A percentile compares a stretch with the other conserved stretches of the same genome.
Conservation (phyloP, 1,284 basidiomycete species). For the Bjerkandera adusta region DNA sequence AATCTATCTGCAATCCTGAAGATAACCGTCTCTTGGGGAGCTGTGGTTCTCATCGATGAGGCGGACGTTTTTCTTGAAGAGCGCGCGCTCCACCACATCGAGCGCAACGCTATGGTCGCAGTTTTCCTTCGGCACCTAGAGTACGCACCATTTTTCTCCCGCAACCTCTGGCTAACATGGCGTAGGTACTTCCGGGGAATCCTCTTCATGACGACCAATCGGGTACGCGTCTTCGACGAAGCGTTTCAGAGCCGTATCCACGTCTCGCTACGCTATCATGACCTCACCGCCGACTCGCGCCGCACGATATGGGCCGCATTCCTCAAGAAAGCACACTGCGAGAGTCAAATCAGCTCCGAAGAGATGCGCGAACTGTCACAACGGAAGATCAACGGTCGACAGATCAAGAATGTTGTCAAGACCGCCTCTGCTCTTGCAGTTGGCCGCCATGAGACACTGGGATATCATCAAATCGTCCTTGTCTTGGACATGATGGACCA, state of each 20-base stretch:
- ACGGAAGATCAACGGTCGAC: conserved; percentile 67
- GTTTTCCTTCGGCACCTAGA: conserved; percentile 38
- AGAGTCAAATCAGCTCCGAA: conserved; percentile 35
- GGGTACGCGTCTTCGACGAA: conserved; percentile 63
- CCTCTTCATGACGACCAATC: conserved; percentile 67
- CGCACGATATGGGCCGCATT: conserved; percentile 60
- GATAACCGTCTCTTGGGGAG: conserved; percentile 59
- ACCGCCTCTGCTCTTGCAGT: conserved; percentile 58
- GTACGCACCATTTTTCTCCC: conserved; percentile 14
- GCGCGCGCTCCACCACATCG: conserved; percentile 55
- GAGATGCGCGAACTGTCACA: conserved; percentile 48
- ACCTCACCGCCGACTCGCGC: conserved; percentile 49
- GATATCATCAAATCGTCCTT: conserved; percentile 47
- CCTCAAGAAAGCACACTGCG: conserved; percentile 45
- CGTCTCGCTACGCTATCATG: conserved; percentile 58
- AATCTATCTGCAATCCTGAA: conserved; percentile 32
- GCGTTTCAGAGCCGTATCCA: conserved; percentile 69
- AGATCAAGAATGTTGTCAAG: conserved; percentile 65
- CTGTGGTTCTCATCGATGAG: conserved; percentile 64
- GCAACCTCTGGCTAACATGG: background rate
- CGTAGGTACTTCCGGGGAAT: conserved; percentile 61
- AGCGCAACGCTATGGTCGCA: conserved; percentile 66
- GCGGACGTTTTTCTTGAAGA: conserved; percentile 57
- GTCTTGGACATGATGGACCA: conserved; percentile 61
- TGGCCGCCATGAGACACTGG: conserved; percentile 43